phyloP scores from a whole-genome alignment of 805 yeast genomes.

The Yarrowia yakushimensis region DNA sequence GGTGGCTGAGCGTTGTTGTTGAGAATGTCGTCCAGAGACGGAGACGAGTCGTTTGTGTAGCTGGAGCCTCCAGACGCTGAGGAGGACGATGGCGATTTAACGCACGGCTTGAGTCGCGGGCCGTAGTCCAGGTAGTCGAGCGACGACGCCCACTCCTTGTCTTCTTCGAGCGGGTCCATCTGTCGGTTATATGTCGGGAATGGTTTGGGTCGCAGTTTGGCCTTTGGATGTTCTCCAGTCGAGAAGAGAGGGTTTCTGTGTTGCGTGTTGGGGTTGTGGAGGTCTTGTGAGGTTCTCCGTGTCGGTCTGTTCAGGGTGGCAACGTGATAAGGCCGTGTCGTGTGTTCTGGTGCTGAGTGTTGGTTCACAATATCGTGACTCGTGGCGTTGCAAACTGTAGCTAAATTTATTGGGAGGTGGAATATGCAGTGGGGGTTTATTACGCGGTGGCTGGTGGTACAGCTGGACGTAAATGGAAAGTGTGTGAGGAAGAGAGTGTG shows the following conservation, averaged over 20 bases:
- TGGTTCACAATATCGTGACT: constrained; percentile 11
- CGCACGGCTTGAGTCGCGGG: constrained; percentile 13
- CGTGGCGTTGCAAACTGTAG: constrained; percentile 20
- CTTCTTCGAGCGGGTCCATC: constrained; percentile 16
- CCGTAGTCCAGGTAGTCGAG: constrained; percentile 17
- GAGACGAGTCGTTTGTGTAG: constrained; percentile 26
- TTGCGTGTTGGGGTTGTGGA: too few relatives aligned
- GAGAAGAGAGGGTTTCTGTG: too few relatives aligned
- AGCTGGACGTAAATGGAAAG: not conserved
- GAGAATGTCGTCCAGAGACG: constrained; percentile 36
- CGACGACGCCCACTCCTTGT: constrained; percentile 12
- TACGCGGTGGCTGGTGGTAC: constrained; percentile 20
- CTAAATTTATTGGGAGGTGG: constrained; percentile 16
- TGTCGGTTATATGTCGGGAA: not conserved
- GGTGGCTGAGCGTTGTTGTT: constrained; percentile 32
- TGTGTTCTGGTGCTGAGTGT: not conserved
- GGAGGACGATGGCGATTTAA: constrained; percentile 1
- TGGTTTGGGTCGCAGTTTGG: not conserved
- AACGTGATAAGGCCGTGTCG: not conserved
- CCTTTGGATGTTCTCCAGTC: too few relatives aligned
- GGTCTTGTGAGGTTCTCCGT: too few relatives aligned
- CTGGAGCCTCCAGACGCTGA: not conserved
- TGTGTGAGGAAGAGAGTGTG: too few relatives aligned
- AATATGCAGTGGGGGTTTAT: constrained; percentile 17
- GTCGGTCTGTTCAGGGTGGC: not conserved